Evolutionary conservation across 192 early-diverging fungal species (phyloP).

Genomic region (Entomortierella beljakovae): DNA sequence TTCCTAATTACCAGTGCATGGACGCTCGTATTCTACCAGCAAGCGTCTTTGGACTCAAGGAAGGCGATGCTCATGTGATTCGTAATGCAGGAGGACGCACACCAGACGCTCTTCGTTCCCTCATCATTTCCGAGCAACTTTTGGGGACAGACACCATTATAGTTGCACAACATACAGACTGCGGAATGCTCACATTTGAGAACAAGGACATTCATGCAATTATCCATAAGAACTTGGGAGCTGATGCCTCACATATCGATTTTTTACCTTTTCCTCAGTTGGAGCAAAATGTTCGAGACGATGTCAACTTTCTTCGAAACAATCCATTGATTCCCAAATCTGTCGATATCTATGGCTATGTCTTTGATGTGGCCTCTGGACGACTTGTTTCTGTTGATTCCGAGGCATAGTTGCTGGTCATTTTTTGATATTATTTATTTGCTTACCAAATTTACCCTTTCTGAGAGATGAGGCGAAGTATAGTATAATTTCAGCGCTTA

Average conservation of each 20-base stretch:
- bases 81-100: constrained; percentile 57
- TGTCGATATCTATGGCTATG: constrained; percentile 45
- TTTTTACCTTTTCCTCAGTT: constrained; percentile 53
- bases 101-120: constrained; percentile 53
- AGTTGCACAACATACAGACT: constrained; percentile 52
- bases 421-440: too few species aligned
- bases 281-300: constrained; percentile 53
- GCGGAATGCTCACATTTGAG: constrained; percentile 58
- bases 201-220: constrained; percentile 44
- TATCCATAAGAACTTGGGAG: constrained; percentile 47
- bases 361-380: constrained; percentile 56
- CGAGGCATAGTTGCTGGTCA: constrained; percentile 13
- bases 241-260: constrained; percentile 49
- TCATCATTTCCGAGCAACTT: constrained; percentile 58
- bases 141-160: constrained; percentile 53
- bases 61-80: constrained; percentile 61
- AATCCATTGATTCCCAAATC: constrained; percentile 48
- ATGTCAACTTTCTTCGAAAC: constrained; percentile 39
- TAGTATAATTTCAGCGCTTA: too few species aligned
- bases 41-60: constrained; percentile 47
- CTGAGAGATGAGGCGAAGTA: too few species aligned
- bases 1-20: constrained; percentile 34
- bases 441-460: too few species aligned
- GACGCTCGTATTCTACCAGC: constrained; percentile 57
- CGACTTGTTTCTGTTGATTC: constrained; percentile 37